Percentiles rank a stretch among this genome's conserved stretches.
Conservation (phyloP, 1,284 basidiomycete genomes). For the Heterobasidion irregulare region DNA sequence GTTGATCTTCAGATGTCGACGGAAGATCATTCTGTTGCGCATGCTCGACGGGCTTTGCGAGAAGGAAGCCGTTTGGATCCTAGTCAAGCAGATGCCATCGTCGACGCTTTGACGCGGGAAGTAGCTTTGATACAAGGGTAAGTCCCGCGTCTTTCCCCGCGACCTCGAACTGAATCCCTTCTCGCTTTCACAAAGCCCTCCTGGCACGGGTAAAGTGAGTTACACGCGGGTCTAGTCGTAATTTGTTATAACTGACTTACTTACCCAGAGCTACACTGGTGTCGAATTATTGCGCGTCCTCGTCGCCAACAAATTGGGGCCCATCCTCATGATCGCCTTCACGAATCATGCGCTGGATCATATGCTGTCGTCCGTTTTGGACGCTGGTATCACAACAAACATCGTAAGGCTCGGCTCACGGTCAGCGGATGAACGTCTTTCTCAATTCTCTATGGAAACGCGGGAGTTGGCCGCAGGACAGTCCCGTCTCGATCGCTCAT, state of each 20-base stretch:
- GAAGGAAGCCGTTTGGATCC: constrained; percentile 9
- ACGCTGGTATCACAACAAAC: constrained; percentile 10
- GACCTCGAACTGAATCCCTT: no score
- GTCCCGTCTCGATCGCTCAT: constrained; percentile 9
- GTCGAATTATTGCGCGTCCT: constrained; percentile 14
- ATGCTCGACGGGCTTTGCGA: constrained; percentile 5
- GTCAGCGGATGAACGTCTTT: constrained; percentile 6
- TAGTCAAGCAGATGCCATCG: constrained; percentile 10
- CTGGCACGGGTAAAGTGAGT: constrained; percentile 13
- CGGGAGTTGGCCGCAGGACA: constrained; percentile 5
- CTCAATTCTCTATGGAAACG: constrained; percentile 13
- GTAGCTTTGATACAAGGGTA: constrained; percentile 13
- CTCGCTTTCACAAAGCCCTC: constrained; percentile 6
- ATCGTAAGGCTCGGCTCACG: constrained; percentile 10
- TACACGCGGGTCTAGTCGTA: no score
- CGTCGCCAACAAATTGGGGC: constrained; percentile 10
- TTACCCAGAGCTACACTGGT: constrained; percentile 11
- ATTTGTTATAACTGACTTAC: neutral
- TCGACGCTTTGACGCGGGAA: constrained; percentile 10
- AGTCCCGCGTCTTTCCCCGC: neutral
- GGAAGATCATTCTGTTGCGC: constrained; percentile 11
- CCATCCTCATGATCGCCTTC: constrained; percentile 13
- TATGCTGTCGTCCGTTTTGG: constrained; percentile 10
- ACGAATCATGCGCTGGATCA: constrained; percentile 15
- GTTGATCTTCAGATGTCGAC: constrained; percentile 13